phyloP scores from a whole-genome alignment of 305 asterid species.

The Solanum chacoense region DNA sequence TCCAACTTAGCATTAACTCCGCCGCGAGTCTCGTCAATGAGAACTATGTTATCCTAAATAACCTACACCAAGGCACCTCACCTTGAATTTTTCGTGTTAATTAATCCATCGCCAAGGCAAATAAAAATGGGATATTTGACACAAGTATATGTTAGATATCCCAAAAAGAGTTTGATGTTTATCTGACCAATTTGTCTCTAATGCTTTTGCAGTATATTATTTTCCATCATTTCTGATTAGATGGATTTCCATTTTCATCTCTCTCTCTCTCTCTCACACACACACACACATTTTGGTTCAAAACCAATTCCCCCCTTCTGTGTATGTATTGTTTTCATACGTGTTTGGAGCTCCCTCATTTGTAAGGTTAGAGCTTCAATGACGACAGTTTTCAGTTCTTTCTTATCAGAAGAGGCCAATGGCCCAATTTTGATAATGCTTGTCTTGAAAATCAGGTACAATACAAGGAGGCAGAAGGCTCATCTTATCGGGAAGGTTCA shows the following conservation, averaged over 20 bases:
- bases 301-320: neutral
- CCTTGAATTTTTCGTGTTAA: neutral
- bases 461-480: slow-evolving; percentile 89
- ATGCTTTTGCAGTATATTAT: neutral
- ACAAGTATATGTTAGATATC: neutral
- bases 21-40: neutral
- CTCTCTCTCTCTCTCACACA: neutral
- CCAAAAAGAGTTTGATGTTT: neutral
- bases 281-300: neutral
- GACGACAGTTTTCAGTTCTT: neutral
- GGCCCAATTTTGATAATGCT: neutral
- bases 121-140: neutral
- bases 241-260: neutral
- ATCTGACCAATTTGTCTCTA: neutral
- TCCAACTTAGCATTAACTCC: neutral
- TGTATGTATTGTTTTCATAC: neutral
- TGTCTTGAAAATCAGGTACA: slow-evolving; percentile 46
- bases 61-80: neutral
- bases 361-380: neutral
- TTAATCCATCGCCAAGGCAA: neutral
- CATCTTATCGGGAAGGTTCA: slow-evolving; percentile 76
- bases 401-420: neutral
- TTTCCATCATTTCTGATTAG: neutral
- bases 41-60: neutral
- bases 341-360: neutral